Percentiles rank a stretch among this genome's conserved stretches.
phyloP scores from a whole-genome alignment of 495 filamentous ascomycete genomes.

The Halenospora varia region DNA sequence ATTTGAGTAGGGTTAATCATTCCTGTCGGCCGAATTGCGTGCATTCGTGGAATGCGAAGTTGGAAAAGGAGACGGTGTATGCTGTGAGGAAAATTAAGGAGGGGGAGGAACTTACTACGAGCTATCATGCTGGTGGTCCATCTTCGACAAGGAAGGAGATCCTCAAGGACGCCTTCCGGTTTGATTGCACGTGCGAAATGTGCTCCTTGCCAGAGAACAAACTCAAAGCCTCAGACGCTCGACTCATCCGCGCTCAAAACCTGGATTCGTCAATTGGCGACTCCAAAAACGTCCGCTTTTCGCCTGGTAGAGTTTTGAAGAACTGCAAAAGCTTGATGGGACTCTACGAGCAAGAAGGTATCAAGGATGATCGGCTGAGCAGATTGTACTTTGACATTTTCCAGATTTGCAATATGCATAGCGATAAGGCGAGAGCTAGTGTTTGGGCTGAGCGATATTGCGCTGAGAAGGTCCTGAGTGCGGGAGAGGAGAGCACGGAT shows the following conservation, averaged over 20 bases:
- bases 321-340: conserved; percentile 26
- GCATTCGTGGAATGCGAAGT: conserved; percentile 34
- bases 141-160: conserved; percentile 22
- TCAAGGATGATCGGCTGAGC: conserved; percentile 25
- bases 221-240: conserved; percentile 29
- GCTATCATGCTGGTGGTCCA: conserved; percentile 30
- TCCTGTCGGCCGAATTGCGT: conserved; percentile 39
- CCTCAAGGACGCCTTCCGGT: conserved; percentile 34
- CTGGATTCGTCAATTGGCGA: conserved; percentile 33
- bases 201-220: conserved; percentile 28
- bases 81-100: conserved; percentile 34
- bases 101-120: conserved; percentile 40
- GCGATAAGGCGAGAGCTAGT: conserved; percentile 40
- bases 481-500: conserved; percentile 33
- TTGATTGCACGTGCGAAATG: conserved; percentile 35
- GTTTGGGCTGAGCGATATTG: conserved; percentile 39
- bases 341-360: conserved; percentile 31
- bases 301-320: conserved; percentile 27
- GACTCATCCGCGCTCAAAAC: conserved; percentile 26
- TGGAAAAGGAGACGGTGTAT: conserved; percentile 32
- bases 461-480: conserved; percentile 27
- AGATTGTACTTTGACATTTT: conserved; percentile 42
- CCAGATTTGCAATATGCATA: conserved; percentile 40
- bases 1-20: conserved; percentile 37
- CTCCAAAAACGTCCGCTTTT: conserved; percentile 14